Evolutionary conservation across 768 basidiomycete species (phyloP), one percentile per base, ranked within the genome.

Genomic region (Auriscalpium microsporum): DNA sequence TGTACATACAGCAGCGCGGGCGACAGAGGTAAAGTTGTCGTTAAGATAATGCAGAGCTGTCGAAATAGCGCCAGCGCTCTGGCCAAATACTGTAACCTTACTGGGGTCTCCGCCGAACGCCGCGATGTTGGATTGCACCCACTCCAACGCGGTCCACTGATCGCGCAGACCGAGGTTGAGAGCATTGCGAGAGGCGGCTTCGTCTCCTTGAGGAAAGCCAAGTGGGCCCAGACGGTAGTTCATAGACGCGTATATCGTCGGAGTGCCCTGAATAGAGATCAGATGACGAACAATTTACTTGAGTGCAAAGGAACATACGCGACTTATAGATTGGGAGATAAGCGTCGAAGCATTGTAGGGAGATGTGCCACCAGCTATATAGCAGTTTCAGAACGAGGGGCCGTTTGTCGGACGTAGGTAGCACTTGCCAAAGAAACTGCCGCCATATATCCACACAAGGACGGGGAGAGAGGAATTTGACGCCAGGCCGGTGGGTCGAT

Each of bases 151-250:
- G 34, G 70, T 56, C 14, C 73, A 60, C 59, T 77, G 72, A 58
- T 82, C 79, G 34, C 68, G 70, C 19, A 81, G 66, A 1, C 71
- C 79, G 33, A 80, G 68, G 59, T 79, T 79, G 9, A 77, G 67
- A 9, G 33, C 71, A 10, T 68, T 69, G 5, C 67, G 66, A 13
- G 65, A 57, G 6, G 64, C 67, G 16, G 78, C 78, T 69, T 75
- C 72, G 9, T 63, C 54, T 6, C 75, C 75, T 56, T 71, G 69
- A 5, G 76, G 71, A 53, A 75, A 81, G 0, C 80, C 81, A 13
- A 80, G 70, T 4, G 75, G 72, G 7, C 74, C 75, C 14, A 81
- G 60, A 38, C 81, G 71, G 59, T 82, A 81, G 61, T 80, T 78
- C 59, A 79, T 58, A 40, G 70, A 73, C 35, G 78, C 79, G 60